phyloP scores from a whole-genome alignment of 2,329 filamentous ascomycete genomes.

The Fusarium sp. region DNA sequence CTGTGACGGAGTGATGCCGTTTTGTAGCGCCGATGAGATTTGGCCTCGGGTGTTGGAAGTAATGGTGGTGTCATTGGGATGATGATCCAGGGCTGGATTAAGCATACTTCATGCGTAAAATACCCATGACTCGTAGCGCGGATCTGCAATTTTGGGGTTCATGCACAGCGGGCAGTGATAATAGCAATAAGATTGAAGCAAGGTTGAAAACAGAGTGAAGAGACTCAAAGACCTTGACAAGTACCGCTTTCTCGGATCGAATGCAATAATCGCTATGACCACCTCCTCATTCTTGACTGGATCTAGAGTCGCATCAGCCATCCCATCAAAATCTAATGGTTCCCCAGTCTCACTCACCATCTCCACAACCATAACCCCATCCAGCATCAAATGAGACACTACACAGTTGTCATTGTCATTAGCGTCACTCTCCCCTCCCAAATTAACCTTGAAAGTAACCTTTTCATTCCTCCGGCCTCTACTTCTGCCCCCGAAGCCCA shows the following conservation, averaged over 20 bases:
- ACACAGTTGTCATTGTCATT: not conserved
- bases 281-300: not conserved
- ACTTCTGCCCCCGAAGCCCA: conserved; percentile 28
- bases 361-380: conserved; percentile 6
- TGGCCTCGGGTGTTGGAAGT: not conserved
- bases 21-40: not conserved
- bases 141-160: not conserved
- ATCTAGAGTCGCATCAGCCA: not conserved
- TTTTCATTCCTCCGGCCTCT: conserved; percentile 3
- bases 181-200: not conserved
- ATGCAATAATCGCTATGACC: not conserved
- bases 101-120: not conserved
- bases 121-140: not conserved
- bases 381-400: conserved; percentile 4
- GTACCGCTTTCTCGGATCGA: not conserved
- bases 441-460: conserved; percentile 1
- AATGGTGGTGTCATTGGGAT: not conserved
- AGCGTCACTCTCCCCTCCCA: not conserved
- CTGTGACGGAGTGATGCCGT: not conserved
- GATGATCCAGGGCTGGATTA: not conserved
- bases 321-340: not conserved
- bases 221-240: too few species aligned
- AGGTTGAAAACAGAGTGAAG: not conserved
- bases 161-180: not conserved
- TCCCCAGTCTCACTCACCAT: conserved; percentile 2